phyloP scores from a whole-genome alignment of 108 stramenopile species.

The Fragilaria radians region DNA sequence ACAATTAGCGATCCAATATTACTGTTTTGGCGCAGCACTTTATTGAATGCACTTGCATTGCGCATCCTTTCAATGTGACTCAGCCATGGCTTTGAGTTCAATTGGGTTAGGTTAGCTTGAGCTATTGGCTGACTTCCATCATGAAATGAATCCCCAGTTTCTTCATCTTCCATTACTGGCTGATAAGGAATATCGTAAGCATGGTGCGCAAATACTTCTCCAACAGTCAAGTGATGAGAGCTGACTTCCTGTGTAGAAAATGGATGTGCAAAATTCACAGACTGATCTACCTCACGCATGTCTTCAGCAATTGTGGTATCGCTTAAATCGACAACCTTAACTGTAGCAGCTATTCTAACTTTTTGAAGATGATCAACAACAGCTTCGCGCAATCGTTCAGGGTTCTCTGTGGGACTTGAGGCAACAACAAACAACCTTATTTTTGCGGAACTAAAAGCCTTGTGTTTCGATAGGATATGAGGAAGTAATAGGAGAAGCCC shows the following conservation, averaged over 20 bases:
- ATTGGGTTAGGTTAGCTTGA: background rate
- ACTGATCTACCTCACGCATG: conserved; percentile 26
- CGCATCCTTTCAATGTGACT: background rate
- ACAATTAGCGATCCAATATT: conserved; percentile 53
- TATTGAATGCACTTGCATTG: conserved; percentile 42
- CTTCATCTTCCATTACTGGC: conserved; percentile 3
- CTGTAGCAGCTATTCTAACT: conserved; percentile 38
- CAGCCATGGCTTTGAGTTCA: background rate
- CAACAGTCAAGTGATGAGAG: conserved; percentile 35
- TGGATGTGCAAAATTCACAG: background rate
- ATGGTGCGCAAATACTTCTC: conserved; percentile 26
- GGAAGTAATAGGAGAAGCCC: conserved; percentile 75
- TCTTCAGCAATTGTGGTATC: conserved; percentile 30
- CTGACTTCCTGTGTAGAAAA: conserved; percentile 12
- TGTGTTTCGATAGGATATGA: conserved; percentile 52
- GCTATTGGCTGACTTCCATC: background rate
- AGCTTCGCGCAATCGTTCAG: conserved; percentile 22
- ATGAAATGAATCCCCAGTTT: background rate
- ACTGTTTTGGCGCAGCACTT: conserved; percentile 40
- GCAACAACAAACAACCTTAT: conserved; percentile 56
- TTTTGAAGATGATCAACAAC: conserved; percentile 25
- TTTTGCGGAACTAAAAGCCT: conserved; percentile 34
- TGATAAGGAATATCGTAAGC: conserved; percentile 5
- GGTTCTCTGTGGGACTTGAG: conserved; percentile 26
- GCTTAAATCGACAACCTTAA: conserved; percentile 32